These are phyloP conservation scores for Chlorella sorokiniana DNA, from an alignment of 139 green algal species.

Conservation along the genomic window DNA sequence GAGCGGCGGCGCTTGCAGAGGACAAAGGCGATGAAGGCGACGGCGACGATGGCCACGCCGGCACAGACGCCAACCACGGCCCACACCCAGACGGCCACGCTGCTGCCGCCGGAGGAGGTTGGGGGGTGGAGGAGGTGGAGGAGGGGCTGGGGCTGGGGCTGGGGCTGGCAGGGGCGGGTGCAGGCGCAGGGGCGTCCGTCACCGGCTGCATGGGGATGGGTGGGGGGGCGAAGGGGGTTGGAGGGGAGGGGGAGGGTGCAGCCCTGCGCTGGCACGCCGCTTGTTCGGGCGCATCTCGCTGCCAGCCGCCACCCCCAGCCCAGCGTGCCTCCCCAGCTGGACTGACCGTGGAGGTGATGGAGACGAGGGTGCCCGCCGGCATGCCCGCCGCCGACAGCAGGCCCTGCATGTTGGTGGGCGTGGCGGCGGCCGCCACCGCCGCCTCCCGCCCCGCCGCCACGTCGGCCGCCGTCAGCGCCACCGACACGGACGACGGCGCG, in stretches of 20 bases:
- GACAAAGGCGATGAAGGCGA: conserved; percentile 21
- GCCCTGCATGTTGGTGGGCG: background rate
- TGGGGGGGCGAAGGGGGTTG: background rate
- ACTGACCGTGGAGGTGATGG: background rate
- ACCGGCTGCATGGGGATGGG: background rate
- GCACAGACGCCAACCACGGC: conserved; percentile 21
- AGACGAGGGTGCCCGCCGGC: background rate
- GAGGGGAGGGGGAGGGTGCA: too few relatives aligned
- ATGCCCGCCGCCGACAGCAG: conserved; percentile 6
- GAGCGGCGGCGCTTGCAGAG: conserved; percentile 2
- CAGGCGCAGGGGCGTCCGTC: background rate
- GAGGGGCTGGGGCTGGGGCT: too few relatives aligned
- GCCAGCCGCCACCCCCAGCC: background rate
- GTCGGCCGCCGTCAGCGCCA: background rate
- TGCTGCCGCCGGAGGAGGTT: background rate
- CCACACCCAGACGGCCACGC: conserved; percentile 24
- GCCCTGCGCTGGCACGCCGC: too few relatives aligned
- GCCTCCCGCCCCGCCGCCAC: background rate
- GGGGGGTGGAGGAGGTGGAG: background rate
- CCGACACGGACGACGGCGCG: background rate
- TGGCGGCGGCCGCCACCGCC: background rate
- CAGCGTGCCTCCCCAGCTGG: background rate
- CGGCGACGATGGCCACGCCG: conserved; percentile 21
- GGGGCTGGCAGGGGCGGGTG: background rate
- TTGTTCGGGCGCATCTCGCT: too few relatives aligned